Evolutionary conservation across 192 early-diverging fungal species (phyloP).

Genomic region (Backusella macrospora): DNA sequence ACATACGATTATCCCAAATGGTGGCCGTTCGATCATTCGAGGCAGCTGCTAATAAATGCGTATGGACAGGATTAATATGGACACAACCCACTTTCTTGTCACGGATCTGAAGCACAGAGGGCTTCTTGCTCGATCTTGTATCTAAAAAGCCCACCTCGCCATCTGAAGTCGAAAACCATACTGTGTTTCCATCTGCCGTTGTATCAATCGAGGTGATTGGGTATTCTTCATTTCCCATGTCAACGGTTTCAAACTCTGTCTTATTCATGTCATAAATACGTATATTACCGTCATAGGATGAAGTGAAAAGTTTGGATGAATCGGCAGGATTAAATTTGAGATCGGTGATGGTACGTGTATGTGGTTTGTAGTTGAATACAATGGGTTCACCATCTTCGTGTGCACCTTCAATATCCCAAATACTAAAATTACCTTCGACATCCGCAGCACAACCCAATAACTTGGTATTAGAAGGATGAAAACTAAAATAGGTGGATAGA

Average conservation of each 20-base stretch:
- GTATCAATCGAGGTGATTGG: slow-evolving; percentile 51
- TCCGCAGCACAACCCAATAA: slow-evolving; percentile 55
- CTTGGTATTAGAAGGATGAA: slow-evolving; percentile 59
- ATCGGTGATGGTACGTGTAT: slow-evolving; percentile 50
- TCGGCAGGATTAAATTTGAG: slow-evolving; percentile 53
- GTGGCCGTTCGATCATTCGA: slow-evolving; percentile 60
- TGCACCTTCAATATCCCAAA: slow-evolving; percentile 62
- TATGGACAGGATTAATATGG: slow-evolving; percentile 56
- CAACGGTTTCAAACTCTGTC: slow-evolving; percentile 49
- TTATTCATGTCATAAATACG: slow-evolving; percentile 62
- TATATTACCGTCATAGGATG: slow-evolving; percentile 64
- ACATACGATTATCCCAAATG: slow-evolving; percentile 64
- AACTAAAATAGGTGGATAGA: slow-evolving; percentile 29
- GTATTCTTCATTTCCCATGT: slow-evolving; percentile 27
- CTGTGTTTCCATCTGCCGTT: slow-evolving; percentile 4
- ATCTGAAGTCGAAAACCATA: slow-evolving; percentile 59
- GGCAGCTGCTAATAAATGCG: slow-evolving; percentile 49
- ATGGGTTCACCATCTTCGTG: slow-evolving; percentile 48
- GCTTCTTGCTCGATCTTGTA: slow-evolving; percentile 35
- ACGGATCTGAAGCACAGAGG: slow-evolving; percentile 37
- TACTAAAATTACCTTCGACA: slow-evolving; percentile 52
- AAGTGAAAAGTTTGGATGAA: slow-evolving; percentile 49
- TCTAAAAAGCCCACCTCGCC: slow-evolving; percentile 57
- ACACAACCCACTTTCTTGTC: slow-evolving; percentile 66
- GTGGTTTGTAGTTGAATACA: slow-evolving; percentile 56